Base-by-base conservation (phyloP, 768 basidiomycete species). In the Rhodotorula kratochvilovae region DNA sequence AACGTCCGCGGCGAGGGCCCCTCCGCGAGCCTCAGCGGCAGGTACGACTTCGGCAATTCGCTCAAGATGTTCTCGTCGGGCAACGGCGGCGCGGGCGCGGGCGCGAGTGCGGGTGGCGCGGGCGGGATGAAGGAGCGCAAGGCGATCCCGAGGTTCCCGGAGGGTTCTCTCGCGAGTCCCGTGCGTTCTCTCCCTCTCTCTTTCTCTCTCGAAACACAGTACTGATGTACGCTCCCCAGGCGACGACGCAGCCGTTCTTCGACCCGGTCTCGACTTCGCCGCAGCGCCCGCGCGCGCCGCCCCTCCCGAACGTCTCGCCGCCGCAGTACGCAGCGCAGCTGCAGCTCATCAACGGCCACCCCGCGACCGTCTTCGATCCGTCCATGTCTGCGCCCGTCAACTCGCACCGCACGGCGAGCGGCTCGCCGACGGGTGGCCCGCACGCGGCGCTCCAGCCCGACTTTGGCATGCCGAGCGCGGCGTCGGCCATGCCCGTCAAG, bases 31-130 rank as follows among this genome's bases (percentile, higher is more conserved):
- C 80, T 58, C 73, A 67, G 80, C 25, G 78, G 75, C 23, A 68
- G 82, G 53, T 83, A 83, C 76, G 80, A 81, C 67, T 82, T 83
- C 63, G 79, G 79, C 42, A 70, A 78, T 35, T 79, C 81, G 17
- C 71, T 81, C 59, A 81, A 81, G 73, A 69, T 69, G 72, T 72
- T 64, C 53, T 12, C 39, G 39, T 16, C 39, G 39, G 25, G 19
- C 12, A 23, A 11, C 4, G 58, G 42, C 10, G 6, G 17, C 3
- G 57, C 36, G 39, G 25, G 5, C 25, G 57, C 58, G 58, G n/a
- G 25, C 6, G 50, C 23, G 35, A 13, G 13, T 46, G n/a, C 8
- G 33, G 45, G 29, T 13, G 17, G 45, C 31, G 17, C 35, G 6
- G 58, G 39, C 3, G 36, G 51, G 12, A 55, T 55, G 55, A 65